Percentiles rank a stretch among this genome's conserved stretches.
Conservation (phyloP, 176 grass and related monocot genomes). For the Raddia guianensis region DNA sequence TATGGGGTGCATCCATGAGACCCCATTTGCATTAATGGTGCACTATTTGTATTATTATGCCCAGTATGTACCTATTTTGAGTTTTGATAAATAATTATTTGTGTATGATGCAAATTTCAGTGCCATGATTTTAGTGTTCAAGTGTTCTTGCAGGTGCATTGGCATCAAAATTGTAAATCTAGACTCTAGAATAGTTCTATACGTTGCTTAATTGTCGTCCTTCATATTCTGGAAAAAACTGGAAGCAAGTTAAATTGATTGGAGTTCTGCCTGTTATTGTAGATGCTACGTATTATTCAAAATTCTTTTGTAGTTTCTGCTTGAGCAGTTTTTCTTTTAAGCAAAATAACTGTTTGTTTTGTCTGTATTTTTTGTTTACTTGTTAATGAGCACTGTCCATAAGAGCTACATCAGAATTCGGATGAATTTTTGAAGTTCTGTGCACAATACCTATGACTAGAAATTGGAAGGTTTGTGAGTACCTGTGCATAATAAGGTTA, state of each 20-base stretch:
- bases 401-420: no score
- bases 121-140: background rate
- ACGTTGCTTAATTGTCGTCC: background rate
- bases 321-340: constrained; percentile 4
- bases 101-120: background rate
- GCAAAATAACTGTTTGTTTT: no score
- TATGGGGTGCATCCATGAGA: background rate
- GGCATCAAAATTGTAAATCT: background rate
- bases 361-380: no score
- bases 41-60: background rate
- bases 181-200: constrained; percentile 5
- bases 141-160: background rate
- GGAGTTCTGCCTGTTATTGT: background rate
- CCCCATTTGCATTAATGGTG: background rate
- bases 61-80: background rate
- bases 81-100: background rate
- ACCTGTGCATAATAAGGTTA: no score
- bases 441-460: no score
- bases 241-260: background rate
- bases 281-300: background rate
- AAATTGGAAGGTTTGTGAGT: no score
- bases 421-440: no score
- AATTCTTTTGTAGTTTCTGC: background rate
- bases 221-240: background rate
- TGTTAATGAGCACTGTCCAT: no score